A percentile compares a stretch with the other conserved stretches of the same genome.
Conservation (phyloP, 768 basidiomycete species). For the Pisolithus sp. region DNA sequence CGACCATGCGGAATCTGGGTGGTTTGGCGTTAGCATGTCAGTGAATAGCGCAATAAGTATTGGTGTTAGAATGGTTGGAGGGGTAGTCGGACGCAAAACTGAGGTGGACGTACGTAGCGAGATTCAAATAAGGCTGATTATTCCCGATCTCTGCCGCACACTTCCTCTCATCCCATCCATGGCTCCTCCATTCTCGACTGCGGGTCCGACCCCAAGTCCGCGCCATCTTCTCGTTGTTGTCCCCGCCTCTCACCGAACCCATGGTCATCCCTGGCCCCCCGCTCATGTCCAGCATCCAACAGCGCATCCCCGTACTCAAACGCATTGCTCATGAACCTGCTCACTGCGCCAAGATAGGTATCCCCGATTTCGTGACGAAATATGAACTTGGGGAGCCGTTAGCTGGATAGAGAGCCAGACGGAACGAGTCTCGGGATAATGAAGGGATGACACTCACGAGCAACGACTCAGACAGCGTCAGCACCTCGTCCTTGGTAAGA, state of each 20-base stretch:
- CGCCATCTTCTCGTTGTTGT: too few species aligned
- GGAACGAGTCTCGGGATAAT: background rate
- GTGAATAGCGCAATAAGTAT: slow-evolving; percentile 5
- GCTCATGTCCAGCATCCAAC: slow-evolving; percentile 38
- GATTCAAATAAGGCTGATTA: slow-evolving; percentile 89
- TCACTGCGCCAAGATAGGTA: slow-evolving; percentile 92
- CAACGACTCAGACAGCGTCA: slow-evolving; percentile 91
- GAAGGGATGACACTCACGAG: slow-evolving; percentile 48
- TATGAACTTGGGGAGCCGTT: slow-evolving; percentile 65
- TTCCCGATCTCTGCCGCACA: slow-evolving; percentile 47
- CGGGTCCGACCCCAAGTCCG: too few species aligned
- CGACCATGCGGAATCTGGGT: slow-evolving; percentile 92
- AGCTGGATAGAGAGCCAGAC: slow-evolving; percentile 6
- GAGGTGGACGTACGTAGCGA: slow-evolving; percentile 60
- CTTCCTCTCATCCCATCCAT: slow-evolving; percentile 15
- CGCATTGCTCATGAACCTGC: slow-evolving; percentile 95
- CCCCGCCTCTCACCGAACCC: too few species aligned
- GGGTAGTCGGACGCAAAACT: too few species aligned
- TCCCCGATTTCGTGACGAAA: slow-evolving; percentile 97
- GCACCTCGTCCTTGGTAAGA: slow-evolving; percentile 92
- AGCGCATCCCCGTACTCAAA: slow-evolving; percentile 98
- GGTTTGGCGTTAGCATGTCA: background rate
- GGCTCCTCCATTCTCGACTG: too few species aligned
- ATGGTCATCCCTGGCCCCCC: too few species aligned
- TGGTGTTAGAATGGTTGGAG: too few species aligned